Evolutionary conservation across 306 rosid genomes (phyloP).

Genomic region (Cucumis melo): DNA sequence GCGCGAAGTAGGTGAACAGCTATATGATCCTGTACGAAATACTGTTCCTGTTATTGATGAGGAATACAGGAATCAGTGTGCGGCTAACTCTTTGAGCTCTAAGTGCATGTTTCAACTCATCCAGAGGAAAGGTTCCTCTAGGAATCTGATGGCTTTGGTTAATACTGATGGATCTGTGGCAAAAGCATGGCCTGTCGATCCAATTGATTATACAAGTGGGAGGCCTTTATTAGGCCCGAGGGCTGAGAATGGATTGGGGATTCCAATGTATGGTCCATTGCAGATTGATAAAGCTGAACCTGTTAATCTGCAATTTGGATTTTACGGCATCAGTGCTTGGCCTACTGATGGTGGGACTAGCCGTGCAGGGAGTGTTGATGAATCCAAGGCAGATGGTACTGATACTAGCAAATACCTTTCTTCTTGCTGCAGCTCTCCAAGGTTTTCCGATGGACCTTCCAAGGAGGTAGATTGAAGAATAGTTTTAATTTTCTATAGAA

Average conservation of each 20-base stretch:
- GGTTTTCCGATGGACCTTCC: slow-evolving; percentile 58
- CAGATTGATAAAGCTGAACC: slow-evolving; percentile 64
- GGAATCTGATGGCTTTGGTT: slow-evolving; percentile 82
- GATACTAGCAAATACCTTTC: slow-evolving; percentile 65
- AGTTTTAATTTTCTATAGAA: neutral
- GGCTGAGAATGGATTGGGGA: slow-evolving; percentile 30
- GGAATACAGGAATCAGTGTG: slow-evolving; percentile 88
- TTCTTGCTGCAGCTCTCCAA: slow-evolving; percentile 92
- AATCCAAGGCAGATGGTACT: slow-evolving; percentile 68
- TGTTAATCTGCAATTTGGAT: slow-evolving; percentile 93
- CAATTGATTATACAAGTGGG: slow-evolving; percentile 50
- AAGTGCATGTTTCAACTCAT: slow-evolving; percentile 96
- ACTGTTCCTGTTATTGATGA: slow-evolving; percentile 74
- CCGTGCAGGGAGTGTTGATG: slow-evolving; percentile 82
- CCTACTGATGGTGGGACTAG: slow-evolving; percentile 90
- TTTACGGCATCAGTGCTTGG: slow-evolving; percentile 94
- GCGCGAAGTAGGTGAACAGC: slow-evolving; percentile 77
- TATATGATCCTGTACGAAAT: slow-evolving; percentile 61
- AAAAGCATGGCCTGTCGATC: slow-evolving; percentile 91
- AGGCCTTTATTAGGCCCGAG: slow-evolving; percentile 44
- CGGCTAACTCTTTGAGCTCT: slow-evolving; percentile 75
- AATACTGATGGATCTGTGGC: slow-evolving; percentile 94
- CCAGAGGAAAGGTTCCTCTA: slow-evolving; percentile 88
- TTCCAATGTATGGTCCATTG: slow-evolving; percentile 14
- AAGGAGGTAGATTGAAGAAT: slow-evolving; percentile 52